Evolutionary conservation across 768 basidiomycete species (phyloP).

Genomic region (Xerocomellus dryophilus): DNA sequence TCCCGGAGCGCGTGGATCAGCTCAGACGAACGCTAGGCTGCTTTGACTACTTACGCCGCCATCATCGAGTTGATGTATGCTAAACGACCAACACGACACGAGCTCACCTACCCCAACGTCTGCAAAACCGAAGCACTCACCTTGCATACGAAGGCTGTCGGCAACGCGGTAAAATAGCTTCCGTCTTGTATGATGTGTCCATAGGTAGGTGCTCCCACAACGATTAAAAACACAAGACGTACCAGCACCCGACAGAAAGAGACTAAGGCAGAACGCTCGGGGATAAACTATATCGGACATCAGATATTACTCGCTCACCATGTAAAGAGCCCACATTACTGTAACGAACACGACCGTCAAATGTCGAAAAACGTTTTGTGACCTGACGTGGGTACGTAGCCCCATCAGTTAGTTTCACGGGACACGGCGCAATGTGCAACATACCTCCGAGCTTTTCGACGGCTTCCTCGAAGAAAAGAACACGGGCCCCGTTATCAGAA

Average conservation of each 20-base stretch:
- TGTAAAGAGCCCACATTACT: conserved; percentile 16
- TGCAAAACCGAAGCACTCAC: background rate
- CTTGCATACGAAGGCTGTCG: conserved; percentile 3
- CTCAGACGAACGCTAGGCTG: too few relatives aligned
- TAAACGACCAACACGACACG: background rate
- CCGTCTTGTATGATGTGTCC: background rate
- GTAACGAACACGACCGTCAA: conserved; percentile 12
- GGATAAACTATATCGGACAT: background rate
- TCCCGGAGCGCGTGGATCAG: background rate
- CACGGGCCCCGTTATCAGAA: conserved; percentile 19
- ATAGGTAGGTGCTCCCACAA: background rate
- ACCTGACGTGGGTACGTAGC: background rate
- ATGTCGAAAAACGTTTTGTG: conserved; percentile 9
- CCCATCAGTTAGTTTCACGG: too few relatives aligned
- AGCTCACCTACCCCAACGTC: background rate
- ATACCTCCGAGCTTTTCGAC: conserved; percentile 8
- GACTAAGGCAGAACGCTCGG: background rate
- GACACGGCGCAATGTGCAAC: too few relatives aligned
- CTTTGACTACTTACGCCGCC: conserved; percentile 4
- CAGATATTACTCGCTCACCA: background rate
- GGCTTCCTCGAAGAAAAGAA: conserved; percentile 21
- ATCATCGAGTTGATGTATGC: conserved; percentile 16
- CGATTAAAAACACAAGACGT: background rate
- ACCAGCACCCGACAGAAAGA: conserved; percentile 7
- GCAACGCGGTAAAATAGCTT: background rate